Conservation (phyloP, 768 basidiomycete species). For the Lanmaoa rubissima region DNA sequence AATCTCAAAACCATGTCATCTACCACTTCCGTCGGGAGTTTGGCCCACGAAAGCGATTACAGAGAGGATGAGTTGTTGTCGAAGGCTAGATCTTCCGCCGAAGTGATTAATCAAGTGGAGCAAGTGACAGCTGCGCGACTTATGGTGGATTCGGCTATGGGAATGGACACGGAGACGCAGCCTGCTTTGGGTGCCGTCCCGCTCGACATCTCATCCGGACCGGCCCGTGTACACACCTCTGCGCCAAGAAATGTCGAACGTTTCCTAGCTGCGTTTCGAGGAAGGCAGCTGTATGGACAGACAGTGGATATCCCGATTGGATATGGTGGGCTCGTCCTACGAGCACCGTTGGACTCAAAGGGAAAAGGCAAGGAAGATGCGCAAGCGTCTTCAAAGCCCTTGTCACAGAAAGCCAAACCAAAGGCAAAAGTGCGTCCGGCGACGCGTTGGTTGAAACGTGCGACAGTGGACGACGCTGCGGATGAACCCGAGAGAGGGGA, state of each 20-base stretch:
- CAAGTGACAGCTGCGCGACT: not conserved
- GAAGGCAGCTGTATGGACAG: conserved; percentile 69
- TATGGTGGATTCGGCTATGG: not conserved
- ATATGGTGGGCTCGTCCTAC: conserved; percentile 65
- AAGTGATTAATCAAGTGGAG: not conserved
- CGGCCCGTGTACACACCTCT: not conserved
- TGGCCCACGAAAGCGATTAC: not conserved
- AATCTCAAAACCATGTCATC: conserved; percentile 7
- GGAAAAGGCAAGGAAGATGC: conserved; percentile 14
- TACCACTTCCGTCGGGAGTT: conserved; percentile 1
- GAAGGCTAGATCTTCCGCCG: not conserved
- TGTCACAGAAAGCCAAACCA: conserved; percentile 6
- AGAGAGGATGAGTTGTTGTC: not conserved
- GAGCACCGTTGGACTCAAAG: conserved; percentile 21
- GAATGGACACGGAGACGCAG: conserved; percentile 12
- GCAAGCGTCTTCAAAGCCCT: conserved; percentile 1
- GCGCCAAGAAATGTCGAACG: conserved; percentile 2
- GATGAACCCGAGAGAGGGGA: conserved; percentile 25
- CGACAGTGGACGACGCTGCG: conserved; percentile 30
- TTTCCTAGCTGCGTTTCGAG: conserved; percentile 68
- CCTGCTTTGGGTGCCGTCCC: not conserved
- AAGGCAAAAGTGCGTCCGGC: conserved; percentile 12
- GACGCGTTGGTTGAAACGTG: conserved; percentile 23
- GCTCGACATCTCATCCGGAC: not conserved
- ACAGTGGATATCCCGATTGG: conserved; percentile 60